Conservation (phyloP, 2,329 filamentous ascomycete genomes). For the Phialocephala sp. region DNA sequence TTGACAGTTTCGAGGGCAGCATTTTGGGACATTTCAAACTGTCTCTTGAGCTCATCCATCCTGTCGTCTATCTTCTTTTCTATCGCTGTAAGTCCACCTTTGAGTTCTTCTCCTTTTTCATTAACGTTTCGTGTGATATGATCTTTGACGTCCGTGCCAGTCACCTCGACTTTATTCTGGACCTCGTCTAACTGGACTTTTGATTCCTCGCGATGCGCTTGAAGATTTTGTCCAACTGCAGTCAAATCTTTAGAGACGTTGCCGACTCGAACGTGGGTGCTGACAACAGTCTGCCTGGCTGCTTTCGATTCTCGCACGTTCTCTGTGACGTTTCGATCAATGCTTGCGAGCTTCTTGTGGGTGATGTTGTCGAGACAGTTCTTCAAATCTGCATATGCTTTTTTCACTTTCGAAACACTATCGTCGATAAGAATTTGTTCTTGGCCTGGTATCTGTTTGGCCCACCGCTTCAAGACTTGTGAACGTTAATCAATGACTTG, state of each 20-base stretch:
- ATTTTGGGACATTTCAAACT: constrained; percentile 3
- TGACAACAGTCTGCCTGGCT: not conserved
- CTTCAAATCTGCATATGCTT: constrained; percentile 1
- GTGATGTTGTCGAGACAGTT: constrained; percentile 5
- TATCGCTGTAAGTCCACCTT: not conserved
- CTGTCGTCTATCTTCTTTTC: not conserved
- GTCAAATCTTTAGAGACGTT: constrained; percentile 1
- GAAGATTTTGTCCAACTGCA: not conserved
- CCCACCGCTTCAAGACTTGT: not conserved
- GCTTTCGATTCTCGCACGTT: not conserved
- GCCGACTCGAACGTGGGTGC: not conserved
- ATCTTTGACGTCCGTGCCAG: not conserved
- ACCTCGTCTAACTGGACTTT: not conserved
- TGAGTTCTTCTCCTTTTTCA: not conserved
- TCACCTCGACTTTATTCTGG: not conserved
- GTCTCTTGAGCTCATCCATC: not conserved
- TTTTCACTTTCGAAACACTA: not conserved
- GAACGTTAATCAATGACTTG: not conserved
- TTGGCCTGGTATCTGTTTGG: not conserved
- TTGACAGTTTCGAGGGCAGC: not conserved
- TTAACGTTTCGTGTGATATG: not conserved
- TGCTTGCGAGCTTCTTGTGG: not conserved
- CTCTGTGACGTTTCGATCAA: not conserved
- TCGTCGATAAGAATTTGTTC: not conserved
- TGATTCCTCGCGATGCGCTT: constrained; percentile 2